phyloP scores from a whole-genome alignment of 352 stramenopile species.

The Pythium rishiriense region DNA sequence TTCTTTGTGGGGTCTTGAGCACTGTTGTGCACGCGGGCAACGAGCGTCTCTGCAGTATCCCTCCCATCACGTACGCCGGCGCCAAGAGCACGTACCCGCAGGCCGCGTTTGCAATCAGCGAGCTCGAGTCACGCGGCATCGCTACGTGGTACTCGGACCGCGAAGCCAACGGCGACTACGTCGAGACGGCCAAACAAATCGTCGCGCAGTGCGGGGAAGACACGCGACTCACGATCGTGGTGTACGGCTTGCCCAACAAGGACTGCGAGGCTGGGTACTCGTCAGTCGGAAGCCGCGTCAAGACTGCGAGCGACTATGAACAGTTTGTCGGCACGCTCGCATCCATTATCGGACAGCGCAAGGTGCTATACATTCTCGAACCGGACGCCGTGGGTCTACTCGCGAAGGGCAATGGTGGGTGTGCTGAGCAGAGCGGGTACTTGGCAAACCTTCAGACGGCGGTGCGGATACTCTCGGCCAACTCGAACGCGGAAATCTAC shows the following conservation, averaged over 20 bases:
- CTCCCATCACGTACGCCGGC: constrained; percentile 34
- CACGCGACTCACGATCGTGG: constrained; percentile 52
- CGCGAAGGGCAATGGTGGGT: constrained; percentile 37
- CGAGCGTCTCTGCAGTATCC: constrained; percentile 50
- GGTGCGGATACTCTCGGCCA: constrained; percentile 38
- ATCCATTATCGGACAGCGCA: constrained; percentile 42
- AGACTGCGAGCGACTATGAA: constrained; percentile 43
- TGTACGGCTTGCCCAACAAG: constrained; percentile 78
- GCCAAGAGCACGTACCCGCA: constrained; percentile 51
- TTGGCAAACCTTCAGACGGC: constrained; percentile 49
- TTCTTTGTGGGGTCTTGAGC: neutral
- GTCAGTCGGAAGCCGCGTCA: constrained; percentile 30
- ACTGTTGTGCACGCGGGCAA: constrained; percentile 3
- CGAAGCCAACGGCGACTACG: constrained; percentile 38
- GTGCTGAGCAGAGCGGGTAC: constrained; percentile 42
- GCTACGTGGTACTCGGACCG: constrained; percentile 62
- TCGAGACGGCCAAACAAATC: constrained; percentile 30
- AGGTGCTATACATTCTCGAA: constrained; percentile 73
- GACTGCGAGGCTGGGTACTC: constrained; percentile 60
- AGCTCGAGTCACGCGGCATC: constrained; percentile 58
- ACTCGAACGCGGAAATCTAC: constrained; percentile 64
- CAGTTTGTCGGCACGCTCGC: constrained; percentile 45
- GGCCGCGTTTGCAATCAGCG: constrained; percentile 47
- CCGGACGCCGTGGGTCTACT: constrained; percentile 60
- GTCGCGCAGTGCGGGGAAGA: constrained; percentile 37